Percentiles rank a stretch among this genome's conserved stretches.
phyloP scores from a whole-genome alignment of 2,329 filamentous ascomycete species.

The Ophiostoma sp. region DNA sequence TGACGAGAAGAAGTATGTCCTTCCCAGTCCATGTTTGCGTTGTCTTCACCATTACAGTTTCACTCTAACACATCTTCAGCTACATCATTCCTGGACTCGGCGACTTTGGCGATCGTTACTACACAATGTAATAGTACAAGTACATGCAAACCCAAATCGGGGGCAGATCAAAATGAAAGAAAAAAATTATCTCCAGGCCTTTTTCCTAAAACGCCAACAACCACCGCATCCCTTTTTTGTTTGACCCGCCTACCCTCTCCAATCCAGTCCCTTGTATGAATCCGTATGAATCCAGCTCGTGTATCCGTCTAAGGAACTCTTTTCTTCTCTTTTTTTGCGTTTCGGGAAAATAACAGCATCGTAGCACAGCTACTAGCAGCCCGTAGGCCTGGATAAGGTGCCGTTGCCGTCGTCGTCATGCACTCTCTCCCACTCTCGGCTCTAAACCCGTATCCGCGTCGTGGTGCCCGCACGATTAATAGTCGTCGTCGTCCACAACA shows the following conservation, averaged over 20 bases:
- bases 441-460: background rate
- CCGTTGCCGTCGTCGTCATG: background rate
- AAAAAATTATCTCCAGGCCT: background rate
- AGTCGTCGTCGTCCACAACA: conserved; percentile 56
- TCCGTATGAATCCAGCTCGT: conserved; percentile 8
- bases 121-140: conserved; percentile 67
- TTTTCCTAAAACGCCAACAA: conserved; percentile 6
- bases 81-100: conserved; percentile 94
- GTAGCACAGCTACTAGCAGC: conserved; percentile 8
- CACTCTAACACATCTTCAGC: conserved; percentile 51
- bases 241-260: background rate
- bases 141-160: conserved; percentile 2
- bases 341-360: background rate
- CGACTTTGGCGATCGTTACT: conserved; percentile 95
- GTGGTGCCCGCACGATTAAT: conserved; percentile 41
- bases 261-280: background rate
- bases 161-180: background rate
- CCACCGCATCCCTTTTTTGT: background rate
- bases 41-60: background rate
- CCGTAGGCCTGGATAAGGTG: background rate
- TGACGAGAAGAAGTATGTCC: conserved; percentile 84
- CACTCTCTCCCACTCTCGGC: background rate
- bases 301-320: background rate
- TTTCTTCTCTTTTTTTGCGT: background rate
- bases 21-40: conserved; percentile 6